A percentile compares a stretch with the other conserved stretches of the same genome.
These are phyloP conservation scores for Endotrypanum monterogeii DNA, from an alignment of 208 protist species.

Conservation along the genomic window DNA sequence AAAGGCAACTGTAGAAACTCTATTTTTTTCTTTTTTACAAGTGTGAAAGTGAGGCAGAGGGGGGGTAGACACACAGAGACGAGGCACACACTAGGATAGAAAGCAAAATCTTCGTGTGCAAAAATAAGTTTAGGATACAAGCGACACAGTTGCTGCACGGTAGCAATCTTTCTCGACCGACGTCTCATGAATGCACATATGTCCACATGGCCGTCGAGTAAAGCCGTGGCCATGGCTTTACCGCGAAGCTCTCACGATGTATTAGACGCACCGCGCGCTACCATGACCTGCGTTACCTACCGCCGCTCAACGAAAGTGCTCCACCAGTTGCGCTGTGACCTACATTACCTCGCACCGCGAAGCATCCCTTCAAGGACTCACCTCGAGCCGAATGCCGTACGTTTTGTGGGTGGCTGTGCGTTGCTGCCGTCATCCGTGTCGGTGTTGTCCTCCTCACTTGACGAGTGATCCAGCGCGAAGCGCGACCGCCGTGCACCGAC, in stretches of 20 bases:
- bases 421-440: slow-evolving; percentile 3
- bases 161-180: too few relatives aligned
- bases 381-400: too few relatives aligned
- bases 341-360: background rate
- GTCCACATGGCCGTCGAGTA: background rate
- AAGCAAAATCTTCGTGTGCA: too few relatives aligned
- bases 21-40: too few relatives aligned
- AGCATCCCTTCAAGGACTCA: background rate
- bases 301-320: background rate
- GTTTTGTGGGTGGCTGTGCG: background rate
- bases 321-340: background rate
- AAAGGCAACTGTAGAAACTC: too few relatives aligned
- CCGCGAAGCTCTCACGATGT: background rate
- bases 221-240: background rate
- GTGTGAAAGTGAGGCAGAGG: too few relatives aligned
- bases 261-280: background rate
- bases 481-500: slow-evolving; percentile 28
- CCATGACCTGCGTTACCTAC: background rate
- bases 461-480: slow-evolving; percentile 37
- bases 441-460: slow-evolving; percentile 28
- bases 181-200: too few relatives aligned
- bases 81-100: too few relatives aligned
- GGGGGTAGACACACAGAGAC: too few relatives aligned
- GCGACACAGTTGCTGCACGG: too few relatives aligned
- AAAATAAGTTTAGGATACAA: too few relatives aligned